Evolutionary conservation across 1,284 basidiomycete genomes (phyloP).

Genomic region (Ceratobasidium sp.): DNA sequence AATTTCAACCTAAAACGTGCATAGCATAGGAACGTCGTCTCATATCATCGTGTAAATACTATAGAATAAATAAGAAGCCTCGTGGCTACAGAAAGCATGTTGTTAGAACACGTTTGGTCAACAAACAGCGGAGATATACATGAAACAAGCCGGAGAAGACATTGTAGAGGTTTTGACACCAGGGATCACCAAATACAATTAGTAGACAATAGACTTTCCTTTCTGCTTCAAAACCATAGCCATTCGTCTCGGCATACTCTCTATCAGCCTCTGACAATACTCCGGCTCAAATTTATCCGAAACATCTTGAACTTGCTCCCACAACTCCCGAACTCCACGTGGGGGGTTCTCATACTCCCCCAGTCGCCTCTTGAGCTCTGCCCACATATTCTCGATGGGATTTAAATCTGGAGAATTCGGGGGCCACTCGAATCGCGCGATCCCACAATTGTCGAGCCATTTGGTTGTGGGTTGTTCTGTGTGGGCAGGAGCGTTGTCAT

Average conservation of each 20-base stretch:
- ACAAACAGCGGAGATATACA: slow-evolving; percentile 3
- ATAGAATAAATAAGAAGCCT: background rate
- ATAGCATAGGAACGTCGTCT: background rate
- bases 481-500: too few species aligned
- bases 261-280: background rate
- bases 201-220: background rate
- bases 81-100: slow-evolving; percentile 2
- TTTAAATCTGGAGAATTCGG: too few species aligned
- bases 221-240: background rate
- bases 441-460: too few species aligned
- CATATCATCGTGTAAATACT: background rate
- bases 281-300: background rate
- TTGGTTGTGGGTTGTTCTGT: too few species aligned
- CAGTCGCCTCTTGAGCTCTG: background rate
- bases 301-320: background rate
- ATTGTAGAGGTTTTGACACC: slow-evolving; percentile 3
- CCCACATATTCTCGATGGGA: too few species aligned
- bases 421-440: too few species aligned
- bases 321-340: background rate
- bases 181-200: background rate
- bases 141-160: background rate
- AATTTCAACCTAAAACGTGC: background rate
- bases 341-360: background rate
- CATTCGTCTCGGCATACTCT: background rate
- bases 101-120: background rate